Percentiles rank a stretch among this genome's conserved stretches.
Conservation (phyloP, 192 early-diverging fungal species). For the Neocallimastix lanati region DNA sequence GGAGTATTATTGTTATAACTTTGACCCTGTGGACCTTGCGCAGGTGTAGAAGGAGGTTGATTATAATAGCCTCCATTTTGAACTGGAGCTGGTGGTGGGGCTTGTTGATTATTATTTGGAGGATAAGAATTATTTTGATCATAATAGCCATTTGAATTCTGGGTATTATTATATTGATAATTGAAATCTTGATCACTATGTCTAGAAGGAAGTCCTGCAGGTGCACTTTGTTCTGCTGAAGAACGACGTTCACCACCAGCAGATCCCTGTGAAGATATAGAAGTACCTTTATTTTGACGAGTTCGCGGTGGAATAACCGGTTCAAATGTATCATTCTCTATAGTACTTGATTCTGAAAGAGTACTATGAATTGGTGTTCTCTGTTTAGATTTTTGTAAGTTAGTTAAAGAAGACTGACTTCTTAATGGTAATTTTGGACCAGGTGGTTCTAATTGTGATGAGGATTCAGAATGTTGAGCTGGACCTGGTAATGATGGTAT, state of each 20-base stretch:
- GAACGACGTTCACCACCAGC: neutral
- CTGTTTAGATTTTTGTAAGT: neutral
- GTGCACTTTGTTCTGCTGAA: neutral
- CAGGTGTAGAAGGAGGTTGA: neutral
- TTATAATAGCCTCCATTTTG: neutral
- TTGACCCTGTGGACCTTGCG: neutral
- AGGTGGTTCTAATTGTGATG: neutral
- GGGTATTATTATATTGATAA: too few relatives aligned
- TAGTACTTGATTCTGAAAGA: neutral
- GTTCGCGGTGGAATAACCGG: neutral
- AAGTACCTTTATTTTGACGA: neutral
- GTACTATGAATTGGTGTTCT: neutral
- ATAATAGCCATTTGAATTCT: too few relatives aligned
- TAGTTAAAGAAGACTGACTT: neutral
- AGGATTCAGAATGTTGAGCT: neutral
- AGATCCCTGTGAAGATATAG: neutral
- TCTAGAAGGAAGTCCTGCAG: neutral
- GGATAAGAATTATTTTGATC: too few relatives aligned
- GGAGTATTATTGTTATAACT: neutral
- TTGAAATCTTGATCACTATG: too few relatives aligned
- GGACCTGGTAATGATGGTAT: neutral
- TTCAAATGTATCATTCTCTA: neutral
- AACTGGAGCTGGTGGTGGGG: too few relatives aligned
- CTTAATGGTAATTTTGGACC: neutral
- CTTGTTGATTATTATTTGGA: too few relatives aligned